Evolutionary conservation across 139 green algal species (phyloP), one percentile per base, ranked within the genome.

Genomic region (Ostreobium quekettii): DNA sequence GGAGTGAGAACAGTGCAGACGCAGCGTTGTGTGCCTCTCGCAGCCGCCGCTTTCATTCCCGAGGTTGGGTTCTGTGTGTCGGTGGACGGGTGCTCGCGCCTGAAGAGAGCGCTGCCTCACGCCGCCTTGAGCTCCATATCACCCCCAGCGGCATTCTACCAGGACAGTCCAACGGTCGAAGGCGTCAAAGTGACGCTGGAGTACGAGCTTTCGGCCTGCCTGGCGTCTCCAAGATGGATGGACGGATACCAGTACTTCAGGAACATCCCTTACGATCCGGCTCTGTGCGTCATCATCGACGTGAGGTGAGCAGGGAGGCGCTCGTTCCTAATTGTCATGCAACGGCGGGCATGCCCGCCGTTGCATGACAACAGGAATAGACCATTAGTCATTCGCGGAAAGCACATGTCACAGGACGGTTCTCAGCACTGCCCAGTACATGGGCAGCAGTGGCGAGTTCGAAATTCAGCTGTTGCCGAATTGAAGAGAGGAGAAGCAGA

Each of bases 181-280:
- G 42, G 19, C 42, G 42, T 53, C 15, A 53, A 53, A 53, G 42
- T 53, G 11, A 53, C 42, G 15, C 42, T 53, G 11, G 79, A 87
- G 48, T 87, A 86, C 70, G 81, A 89, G 74, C 70, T 86, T 67
- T 47, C 64, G 0, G 71, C 79, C 1, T 65, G 67, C n/a, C 75
- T 89, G 31, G 65, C 76, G 8, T 48, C 57, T 29, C 83, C 83
- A 4, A 60, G 66, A 36, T 87, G 83, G 72, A 67, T 77, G 30
- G 83, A 89, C 59, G 83, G 83, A 19, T 85, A 74, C 64, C 73
- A 86, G 64, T 64, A 74, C 49, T 83, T 86, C 36, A n/a, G 15
- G 15, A 67, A 71, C 1, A 60, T 83, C 26, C 57, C 72, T 1
- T 87, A 89, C 66, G 73, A 84, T 31, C 70, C 67, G 11, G 79